These are phyloP conservation scores for Candida gorgasii DNA, from an alignment of 805 yeast species.

Conservation along the genomic window DNA sequence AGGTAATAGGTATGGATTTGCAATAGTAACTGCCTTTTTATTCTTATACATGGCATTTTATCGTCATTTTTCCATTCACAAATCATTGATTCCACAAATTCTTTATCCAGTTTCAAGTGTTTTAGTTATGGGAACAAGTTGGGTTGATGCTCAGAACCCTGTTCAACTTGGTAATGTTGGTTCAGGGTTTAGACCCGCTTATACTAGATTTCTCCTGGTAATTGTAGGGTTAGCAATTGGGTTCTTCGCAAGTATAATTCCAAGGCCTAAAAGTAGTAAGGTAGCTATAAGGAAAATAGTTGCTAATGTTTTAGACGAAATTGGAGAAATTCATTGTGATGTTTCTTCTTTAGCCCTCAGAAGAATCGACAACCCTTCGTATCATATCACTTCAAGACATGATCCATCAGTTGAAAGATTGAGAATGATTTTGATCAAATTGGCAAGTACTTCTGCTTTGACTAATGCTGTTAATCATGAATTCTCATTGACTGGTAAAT, in stretches of 20 bases:
- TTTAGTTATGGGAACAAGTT: conserved; percentile 35
- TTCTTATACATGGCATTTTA: conserved; percentile 24
- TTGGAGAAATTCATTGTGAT: conserved; percentile 31
- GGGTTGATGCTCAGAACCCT: conserved; percentile 25
- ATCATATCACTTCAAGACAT: conserved; percentile 21
- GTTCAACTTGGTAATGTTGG: conserved; percentile 25
- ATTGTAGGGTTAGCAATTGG: conserved; percentile 31
- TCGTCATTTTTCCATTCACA: conserved; percentile 33
- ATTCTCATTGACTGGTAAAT: conserved; percentile 28
- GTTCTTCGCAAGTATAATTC: conserved; percentile 30
- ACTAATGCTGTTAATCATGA: conserved; percentile 31
- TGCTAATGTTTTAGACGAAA: conserved; percentile 22
- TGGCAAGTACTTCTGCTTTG: conserved; percentile 22
- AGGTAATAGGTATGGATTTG: conserved; percentile 35
- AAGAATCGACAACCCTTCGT: conserved; percentile 21
- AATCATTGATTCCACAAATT: conserved; percentile 26
- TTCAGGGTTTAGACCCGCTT: conserved; percentile 29
- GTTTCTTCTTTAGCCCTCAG: conserved; percentile 27
- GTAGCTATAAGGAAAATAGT: conserved; percentile 25
- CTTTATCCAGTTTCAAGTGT: conserved; percentile 28
- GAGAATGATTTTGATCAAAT: conserved; percentile 20
- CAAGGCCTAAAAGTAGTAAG: conserved; percentile 30
- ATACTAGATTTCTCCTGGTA: conserved; percentile 27
- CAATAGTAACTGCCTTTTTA: conserved; percentile 28
- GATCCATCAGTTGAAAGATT: conserved; percentile 24